Percentiles rank a stretch among this genome's conserved stretches.
Evolutionary conservation across 2,329 filamentous ascomycete genomes (phyloP).

Genomic region (Aspergillus awamori): DNA sequence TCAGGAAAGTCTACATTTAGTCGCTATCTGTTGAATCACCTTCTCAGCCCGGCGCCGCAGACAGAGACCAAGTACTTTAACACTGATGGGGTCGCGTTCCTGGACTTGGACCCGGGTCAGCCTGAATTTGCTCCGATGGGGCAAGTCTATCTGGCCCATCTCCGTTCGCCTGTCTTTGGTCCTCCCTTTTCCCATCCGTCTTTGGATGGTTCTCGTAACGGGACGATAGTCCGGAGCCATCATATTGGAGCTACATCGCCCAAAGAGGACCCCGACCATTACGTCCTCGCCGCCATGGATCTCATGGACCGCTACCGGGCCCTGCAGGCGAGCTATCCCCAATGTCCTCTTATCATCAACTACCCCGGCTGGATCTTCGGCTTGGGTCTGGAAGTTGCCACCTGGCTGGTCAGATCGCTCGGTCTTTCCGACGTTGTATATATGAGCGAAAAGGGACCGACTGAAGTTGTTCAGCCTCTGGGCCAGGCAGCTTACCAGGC

Average conservation of each 20-base stretch:
- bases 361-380: constrained; percentile 60
- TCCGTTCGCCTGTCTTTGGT: constrained; percentile 56
- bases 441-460: constrained; percentile 53
- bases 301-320: constrained; percentile 54
- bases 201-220: constrained; percentile 37
- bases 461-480: constrained; percentile 48
- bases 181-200: constrained; percentile 59
- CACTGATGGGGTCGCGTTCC: constrained; percentile 52
- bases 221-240: constrained; percentile 53
- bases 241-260: constrained; percentile 56
- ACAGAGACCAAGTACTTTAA: constrained; percentile 33
- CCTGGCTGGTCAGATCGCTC: constrained; percentile 50
- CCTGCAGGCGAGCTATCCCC: constrained; percentile 43
- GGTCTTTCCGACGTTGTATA: constrained; percentile 57
- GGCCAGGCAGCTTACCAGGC: constrained; percentile 42
- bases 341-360: constrained; percentile 59
- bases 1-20: constrained; percentile 65
- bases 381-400: constrained; percentile 53
- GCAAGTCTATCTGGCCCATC: constrained; percentile 59
- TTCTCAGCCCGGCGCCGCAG: constrained; percentile 48
- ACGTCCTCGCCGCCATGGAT: constrained; percentile 55
- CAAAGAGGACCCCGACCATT: constrained; percentile 62
- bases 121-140: constrained; percentile 63
- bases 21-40: constrained; percentile 58
- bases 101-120: constrained; percentile 63